Conservation (phyloP, 2,329 filamentous ascomycete species). For the Pseudogymnoascus sp. region DNA sequence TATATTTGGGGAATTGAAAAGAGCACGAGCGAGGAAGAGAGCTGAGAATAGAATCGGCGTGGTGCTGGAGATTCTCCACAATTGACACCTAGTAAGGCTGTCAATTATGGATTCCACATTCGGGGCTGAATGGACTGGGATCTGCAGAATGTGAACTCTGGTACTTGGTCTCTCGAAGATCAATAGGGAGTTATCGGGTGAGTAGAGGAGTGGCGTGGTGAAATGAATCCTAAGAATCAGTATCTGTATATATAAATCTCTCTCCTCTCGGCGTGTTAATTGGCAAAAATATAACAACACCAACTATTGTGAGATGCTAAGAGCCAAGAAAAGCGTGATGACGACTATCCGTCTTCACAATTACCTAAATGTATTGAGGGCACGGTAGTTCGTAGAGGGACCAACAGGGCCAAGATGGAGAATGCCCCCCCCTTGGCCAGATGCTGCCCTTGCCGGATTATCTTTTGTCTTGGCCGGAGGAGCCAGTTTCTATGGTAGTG, state of each 20-base stretch:
- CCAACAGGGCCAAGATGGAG: neutral
- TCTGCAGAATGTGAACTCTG: neutral
- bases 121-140: neutral
- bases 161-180: neutral
- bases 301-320: neutral
- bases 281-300: neutral
- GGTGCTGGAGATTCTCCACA: neutral
- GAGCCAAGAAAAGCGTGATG: neutral
- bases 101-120: neutral
- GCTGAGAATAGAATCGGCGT: neutral
- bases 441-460: conserved; percentile 4
- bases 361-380: neutral
- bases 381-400: neutral
- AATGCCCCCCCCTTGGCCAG: neutral
- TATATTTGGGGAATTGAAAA: neutral
- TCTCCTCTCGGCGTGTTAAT: neutral
- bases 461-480: neutral
- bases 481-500: neutral
- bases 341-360: neutral
- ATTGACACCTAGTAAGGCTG: neutral
- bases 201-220: neutral
- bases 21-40: neutral
- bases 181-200: neutral
- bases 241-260: neutral
- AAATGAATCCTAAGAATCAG: neutral